Percentiles rank a stretch among this genome's conserved stretches.
These are phyloP conservation scores for Acanthamoeba castellanii DNA, from an alignment of 208 protist genomes.

Conservation along the genomic window DNA sequence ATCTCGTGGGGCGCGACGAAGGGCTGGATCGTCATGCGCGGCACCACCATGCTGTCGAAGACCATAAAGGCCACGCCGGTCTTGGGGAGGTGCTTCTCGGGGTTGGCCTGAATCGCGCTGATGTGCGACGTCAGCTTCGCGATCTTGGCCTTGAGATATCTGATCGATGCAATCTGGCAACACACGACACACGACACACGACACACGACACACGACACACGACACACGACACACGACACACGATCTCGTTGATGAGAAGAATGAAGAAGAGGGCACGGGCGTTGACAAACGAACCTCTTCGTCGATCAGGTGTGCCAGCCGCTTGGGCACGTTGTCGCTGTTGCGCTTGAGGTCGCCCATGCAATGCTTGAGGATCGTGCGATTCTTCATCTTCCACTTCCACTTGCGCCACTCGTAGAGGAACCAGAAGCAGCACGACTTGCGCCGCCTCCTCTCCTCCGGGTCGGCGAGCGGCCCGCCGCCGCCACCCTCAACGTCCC, in stretches of 20 bases:
- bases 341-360: conserved; percentile 30
- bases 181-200: not conserved
- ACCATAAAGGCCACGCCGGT: conserved; percentile 35
- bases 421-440: conserved; percentile 53
- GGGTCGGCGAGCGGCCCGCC: not conserved
- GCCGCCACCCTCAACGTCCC: not conserved
- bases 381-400: conserved; percentile 68
- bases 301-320: conserved; percentile 16
- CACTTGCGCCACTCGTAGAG: conserved; percentile 64
- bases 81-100: conserved; percentile 25
- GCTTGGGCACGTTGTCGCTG: conserved; percentile 31
- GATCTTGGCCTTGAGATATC: not conserved
- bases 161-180: not conserved
- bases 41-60: conserved; percentile 55
- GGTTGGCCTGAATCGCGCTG: not conserved
- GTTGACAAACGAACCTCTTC: not conserved
- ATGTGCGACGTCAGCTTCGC: not conserved
- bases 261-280: not conserved
- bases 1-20: conserved; percentile 35
- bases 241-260: not conserved
- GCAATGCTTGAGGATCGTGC: not conserved
- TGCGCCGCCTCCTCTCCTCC: not conserved
- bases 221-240: no score
- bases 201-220: not conserved
- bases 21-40: conserved; percentile 62